Conservation (phyloP, 495 filamentous ascomycete species). For the Bacidia rubella region DNA sequence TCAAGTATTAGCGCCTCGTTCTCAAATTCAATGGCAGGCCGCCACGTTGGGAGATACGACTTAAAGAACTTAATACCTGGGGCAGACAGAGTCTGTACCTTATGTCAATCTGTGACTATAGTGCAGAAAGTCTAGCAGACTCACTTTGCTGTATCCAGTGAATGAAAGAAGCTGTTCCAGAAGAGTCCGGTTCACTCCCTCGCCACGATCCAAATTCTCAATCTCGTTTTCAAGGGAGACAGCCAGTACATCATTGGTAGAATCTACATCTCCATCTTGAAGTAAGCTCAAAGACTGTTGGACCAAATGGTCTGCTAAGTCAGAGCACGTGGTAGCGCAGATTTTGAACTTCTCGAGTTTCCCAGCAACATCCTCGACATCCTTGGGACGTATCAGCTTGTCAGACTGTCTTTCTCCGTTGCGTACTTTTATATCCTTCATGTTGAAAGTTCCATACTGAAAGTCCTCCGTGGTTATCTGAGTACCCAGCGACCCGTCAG, state of each 20-base stretch:
- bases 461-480: not conserved
- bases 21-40: slow-evolving; percentile 35
- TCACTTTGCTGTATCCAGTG: slow-evolving; percentile 52
- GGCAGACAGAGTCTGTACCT: slow-evolving; percentile 48
- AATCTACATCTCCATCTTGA: slow-evolving; percentile 40
- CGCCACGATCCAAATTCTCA: slow-evolving; percentile 34
- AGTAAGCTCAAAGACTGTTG: slow-evolving; percentile 61
- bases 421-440: not conserved
- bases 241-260: slow-evolving; percentile 54
- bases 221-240: slow-evolving; percentile 46
- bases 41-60: slow-evolving; percentile 51
- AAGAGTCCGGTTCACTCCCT: slow-evolving; percentile 36
- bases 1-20: slow-evolving; percentile 48
- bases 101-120: too few relatives aligned
- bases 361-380: slow-evolving; percentile 50
- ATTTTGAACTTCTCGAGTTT: not conserved
- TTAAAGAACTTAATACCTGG: slow-evolving; percentile 49
- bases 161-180: slow-evolving; percentile 46
- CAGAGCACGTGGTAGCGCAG: slow-evolving; percentile 29
- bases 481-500: not conserved
- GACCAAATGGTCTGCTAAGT: slow-evolving; percentile 59
- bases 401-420: not conserved
- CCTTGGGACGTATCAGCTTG: slow-evolving; percentile 32
- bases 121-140: too few relatives aligned
- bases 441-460: not conserved